These are phyloP conservation scores for Musa balbisiana DNA, from an alignment of 202 grass and related monocot genomes.

Conservation along the genomic window DNA sequence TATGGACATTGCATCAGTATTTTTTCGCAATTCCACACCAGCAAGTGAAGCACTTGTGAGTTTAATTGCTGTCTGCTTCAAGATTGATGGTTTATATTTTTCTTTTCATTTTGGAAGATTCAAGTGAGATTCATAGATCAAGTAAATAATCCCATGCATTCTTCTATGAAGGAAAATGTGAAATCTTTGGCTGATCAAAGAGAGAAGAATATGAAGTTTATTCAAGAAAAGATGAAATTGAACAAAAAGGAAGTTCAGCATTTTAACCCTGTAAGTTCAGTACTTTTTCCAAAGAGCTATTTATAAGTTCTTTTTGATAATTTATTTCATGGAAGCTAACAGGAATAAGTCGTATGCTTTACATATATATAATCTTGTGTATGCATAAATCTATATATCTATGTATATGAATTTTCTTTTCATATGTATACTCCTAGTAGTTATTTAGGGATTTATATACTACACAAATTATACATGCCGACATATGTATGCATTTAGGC, in stretches of 20 bases:
- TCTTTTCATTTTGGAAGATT: background rate
- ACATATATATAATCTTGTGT: too few species aligned
- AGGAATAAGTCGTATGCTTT: too few species aligned
- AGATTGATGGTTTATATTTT: background rate
- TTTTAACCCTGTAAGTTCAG: constrained; percentile 77
- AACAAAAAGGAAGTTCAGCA: constrained; percentile 67
- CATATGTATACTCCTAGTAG: background rate
- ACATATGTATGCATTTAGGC: background rate
- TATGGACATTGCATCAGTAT: constrained; percentile 78
- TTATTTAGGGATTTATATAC: background rate
- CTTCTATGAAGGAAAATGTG: constrained; percentile 59
- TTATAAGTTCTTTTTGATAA: constrained; percentile 8
- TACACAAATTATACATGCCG: background rate
- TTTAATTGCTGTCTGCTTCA: background rate
- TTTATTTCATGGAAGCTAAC: too few species aligned
- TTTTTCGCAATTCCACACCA: constrained; percentile 76
- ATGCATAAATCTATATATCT: too few species aligned
- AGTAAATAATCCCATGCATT: constrained; percentile 14
- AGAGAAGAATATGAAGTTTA: constrained; percentile 64
- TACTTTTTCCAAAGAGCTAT: background rate
- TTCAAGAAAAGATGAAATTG: constrained; percentile 80
- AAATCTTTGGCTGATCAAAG: constrained; percentile 71
- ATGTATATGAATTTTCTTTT: background rate
- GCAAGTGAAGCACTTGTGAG: constrained; percentile 76
- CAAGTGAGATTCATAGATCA: background rate